These are phyloP conservation scores for Boletus sp. DNA, from an alignment of 1,284 basidiomycete species.

Conservation along the genomic window DNA sequence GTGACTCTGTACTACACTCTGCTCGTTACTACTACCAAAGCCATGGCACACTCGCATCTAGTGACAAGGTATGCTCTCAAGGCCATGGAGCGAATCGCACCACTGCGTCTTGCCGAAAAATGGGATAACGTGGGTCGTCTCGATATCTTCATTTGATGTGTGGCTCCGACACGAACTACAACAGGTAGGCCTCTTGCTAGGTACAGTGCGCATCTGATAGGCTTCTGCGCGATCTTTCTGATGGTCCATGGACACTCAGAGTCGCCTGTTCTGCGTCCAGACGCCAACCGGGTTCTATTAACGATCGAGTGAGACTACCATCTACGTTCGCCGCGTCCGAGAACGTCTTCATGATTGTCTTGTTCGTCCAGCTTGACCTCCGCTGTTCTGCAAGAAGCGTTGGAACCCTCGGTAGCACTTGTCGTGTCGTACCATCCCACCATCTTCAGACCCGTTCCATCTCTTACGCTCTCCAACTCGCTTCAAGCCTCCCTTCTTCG, in stretches of 20 bases:
- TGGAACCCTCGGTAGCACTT: conserved; percentile 56
- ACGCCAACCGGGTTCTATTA: conserved; percentile 66
- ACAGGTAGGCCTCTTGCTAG: conserved; percentile 80
- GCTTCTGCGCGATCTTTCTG: conserved; percentile 3
- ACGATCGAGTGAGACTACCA: conserved; percentile 73
- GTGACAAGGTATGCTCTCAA: conserved; percentile 46
- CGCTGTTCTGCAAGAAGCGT: conserved; percentile 72
- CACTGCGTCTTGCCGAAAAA: conserved; percentile 76
- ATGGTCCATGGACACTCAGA: conserved; percentile 54
- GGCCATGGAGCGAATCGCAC: conserved; percentile 79
- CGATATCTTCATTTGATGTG: conserved; percentile 28
- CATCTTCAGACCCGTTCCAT: conserved; percentile 80
- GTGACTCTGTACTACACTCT: conserved; percentile 9
- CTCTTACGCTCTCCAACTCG: conserved; percentile 74
- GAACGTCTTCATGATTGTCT: conserved; percentile 13
- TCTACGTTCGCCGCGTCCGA: conserved; percentile 3
- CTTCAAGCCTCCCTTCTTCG: conserved; percentile 78
- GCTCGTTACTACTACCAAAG: too few species aligned
- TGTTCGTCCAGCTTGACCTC: conserved; percentile 64
- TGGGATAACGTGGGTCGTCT: conserved; percentile 94
- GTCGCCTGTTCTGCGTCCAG: conserved; percentile 58
- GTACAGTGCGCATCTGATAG: conserved; percentile 36
- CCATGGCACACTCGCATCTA: neutral
- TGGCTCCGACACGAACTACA: conserved; percentile 2
- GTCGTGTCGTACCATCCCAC: conserved; percentile 89